Conservation (phyloP, 192 early-diverging fungal genomes). For the Rhizophagus sp. region DNA sequence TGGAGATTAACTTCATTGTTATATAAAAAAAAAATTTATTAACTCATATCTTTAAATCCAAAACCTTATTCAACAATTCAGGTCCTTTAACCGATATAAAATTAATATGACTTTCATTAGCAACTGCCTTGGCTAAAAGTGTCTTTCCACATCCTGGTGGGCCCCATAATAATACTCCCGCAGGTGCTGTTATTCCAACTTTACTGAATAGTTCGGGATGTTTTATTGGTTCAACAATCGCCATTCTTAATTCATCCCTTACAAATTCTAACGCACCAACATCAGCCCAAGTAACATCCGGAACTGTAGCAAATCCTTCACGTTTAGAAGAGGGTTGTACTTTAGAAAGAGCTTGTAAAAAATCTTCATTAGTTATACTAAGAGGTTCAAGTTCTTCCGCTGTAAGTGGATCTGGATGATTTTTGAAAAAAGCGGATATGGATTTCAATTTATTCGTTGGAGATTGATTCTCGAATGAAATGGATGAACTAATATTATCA, state of each 20-base stretch:
- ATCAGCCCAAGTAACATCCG: conserved; percentile 94
- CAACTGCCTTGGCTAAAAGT: conserved; percentile 95
- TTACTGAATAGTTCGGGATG: conserved; percentile 83
- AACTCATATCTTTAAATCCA: neutral
- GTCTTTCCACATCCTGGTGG: conserved; percentile 99
- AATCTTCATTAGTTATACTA: conserved; percentile 83
- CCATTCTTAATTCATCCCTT: conserved; percentile 92
- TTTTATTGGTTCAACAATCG: conserved; percentile 94
- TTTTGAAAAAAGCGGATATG: conserved; percentile 73
- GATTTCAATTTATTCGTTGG: conserved; percentile 55
- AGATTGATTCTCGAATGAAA: conserved; percentile 38
- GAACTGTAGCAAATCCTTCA: conserved; percentile 98
- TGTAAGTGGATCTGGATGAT: conserved; percentile 73
- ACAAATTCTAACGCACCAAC: conserved; percentile 87
- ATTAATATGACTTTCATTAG: conserved; percentile 96
- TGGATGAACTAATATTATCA: conserved; percentile 32
- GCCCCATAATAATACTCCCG: conserved; percentile 95
- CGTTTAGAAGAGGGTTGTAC: conserved; percentile 97
- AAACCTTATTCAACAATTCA: conserved; percentile 94
- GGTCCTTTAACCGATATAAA: conserved; percentile 99
- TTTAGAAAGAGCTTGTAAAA: conserved; percentile 78
- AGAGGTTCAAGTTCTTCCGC: conserved; percentile 80
- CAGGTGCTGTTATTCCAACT: conserved; percentile 88
- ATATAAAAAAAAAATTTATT: neutral
- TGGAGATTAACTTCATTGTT: neutral